Base-by-base conservation (phyloP, 2,329 filamentous ascomycete genomes). In the Diplodia mutila region DNA sequence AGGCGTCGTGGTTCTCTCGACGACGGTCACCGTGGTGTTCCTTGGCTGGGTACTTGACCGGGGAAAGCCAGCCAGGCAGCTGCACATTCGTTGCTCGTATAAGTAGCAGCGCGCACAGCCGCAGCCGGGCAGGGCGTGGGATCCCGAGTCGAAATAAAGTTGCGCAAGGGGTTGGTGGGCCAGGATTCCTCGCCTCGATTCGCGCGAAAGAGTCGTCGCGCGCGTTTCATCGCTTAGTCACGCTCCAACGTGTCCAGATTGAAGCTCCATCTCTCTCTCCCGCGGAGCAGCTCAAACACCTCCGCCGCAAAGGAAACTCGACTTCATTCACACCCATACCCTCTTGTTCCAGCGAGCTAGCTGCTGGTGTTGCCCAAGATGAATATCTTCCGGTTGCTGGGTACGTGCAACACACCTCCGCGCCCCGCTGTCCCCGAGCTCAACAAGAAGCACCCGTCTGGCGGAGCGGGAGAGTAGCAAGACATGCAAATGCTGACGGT, bases 371-470 rank as follows among this genome's bases (percentile, higher is more conserved):
- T 66, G 64, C 18, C 72, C 78, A 85, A 70, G 72, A 90, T 91
- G 89, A 91, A 91, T 81, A 82, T 90, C 77, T 91, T 91, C 82
- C 82, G 89, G 75, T 80, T 91, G 75, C 77, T 88, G 77, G 89
- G 89, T 91, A 82, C 69, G 84, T 72, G 59, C 16, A 46, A 32
- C n/a, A 32, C 37, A 42, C 67, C 32, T 12, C 48, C 68, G 18
- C 29, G 7, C 12, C 21, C 49, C 16, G 18, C 52, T n/a, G 23
- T 12, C 52, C 29, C 34, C 52, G n/a, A 49, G 39, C 64, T 57
- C 64, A 66, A 57, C 64, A 59, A 55, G 42, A 61, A 37, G 37
- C 16, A 11, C 4, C 42, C 42, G 29, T 37, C 34, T 46, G 14
- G 52, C n/a, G 1, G 29, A 23, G 52, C 52, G 12, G 29, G 23